Conservation (phyloP, 2,329 filamentous ascomycete species). For the Dendryphion nanum region DNA sequence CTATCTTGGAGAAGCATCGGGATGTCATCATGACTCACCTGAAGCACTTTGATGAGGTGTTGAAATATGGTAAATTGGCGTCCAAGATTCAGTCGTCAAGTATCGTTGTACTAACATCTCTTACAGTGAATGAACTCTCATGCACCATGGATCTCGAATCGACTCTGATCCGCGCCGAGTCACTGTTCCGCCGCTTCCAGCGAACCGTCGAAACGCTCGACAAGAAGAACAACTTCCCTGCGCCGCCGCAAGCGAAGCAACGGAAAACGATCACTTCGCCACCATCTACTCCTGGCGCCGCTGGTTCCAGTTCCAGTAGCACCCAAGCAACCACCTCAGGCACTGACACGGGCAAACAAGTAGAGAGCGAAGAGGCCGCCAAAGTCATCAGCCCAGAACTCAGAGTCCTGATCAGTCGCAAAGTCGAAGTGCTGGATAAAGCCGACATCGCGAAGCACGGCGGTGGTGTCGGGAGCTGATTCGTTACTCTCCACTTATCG, state of each 20-base stretch:
- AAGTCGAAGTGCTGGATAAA: slow-evolving; percentile 55
- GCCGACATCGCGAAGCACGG: slow-evolving; percentile 40
- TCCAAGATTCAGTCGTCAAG: slow-evolving; percentile 1
- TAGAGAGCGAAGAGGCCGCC: slow-evolving; percentile 26
- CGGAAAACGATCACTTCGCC: slow-evolving; percentile 42
- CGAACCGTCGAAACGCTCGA: slow-evolving; percentile 87
- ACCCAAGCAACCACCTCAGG: slow-evolving; percentile 21
- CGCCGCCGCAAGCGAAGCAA: slow-evolving; percentile 48
- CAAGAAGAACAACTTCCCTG: slow-evolving; percentile 82
- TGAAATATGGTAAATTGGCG: slow-evolving; percentile 92
- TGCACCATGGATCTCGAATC: slow-evolving; percentile 87
- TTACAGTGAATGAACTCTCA: slow-evolving; percentile 85
- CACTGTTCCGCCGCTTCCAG: slow-evolving; percentile 83
- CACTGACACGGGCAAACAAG: slow-evolving; percentile 35
- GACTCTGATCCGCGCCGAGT: slow-evolving; percentile 83
- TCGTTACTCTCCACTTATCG: no score
- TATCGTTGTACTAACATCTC: slow-evolving; percentile 2
- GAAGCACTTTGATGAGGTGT: slow-evolving; percentile 90
- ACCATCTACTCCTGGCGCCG: slow-evolving; percentile 24
- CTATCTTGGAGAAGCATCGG: slow-evolving; percentile 93
- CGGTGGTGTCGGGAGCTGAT: slow-evolving; percentile 28
- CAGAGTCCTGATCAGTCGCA: slow-evolving; percentile 59
- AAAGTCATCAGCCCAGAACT: slow-evolving; percentile 65
- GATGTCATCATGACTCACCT: slow-evolving; percentile 95
- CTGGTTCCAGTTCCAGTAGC: slow-evolving; percentile 8